Conservation (phyloP, 257 asterid genomes). For the Catharanthus roseus region DNA sequence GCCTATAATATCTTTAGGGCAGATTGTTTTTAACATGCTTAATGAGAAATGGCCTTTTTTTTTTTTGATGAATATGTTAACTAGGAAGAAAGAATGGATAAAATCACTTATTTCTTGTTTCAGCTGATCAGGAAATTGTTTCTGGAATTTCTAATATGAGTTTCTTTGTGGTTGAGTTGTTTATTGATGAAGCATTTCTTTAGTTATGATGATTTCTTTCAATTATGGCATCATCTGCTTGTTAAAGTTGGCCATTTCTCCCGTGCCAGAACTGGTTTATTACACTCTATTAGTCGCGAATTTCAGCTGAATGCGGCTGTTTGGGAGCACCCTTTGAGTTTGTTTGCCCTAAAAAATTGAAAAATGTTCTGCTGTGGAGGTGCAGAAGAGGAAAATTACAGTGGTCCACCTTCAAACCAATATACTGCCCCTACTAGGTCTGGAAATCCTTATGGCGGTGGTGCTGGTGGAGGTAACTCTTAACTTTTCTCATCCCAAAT, state of each 20-base stretch:
- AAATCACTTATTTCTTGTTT: background rate
- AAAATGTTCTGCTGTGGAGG: conserved; percentile 86
- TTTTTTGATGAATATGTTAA: background rate
- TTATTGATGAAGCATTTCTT: background rate
- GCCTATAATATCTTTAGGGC: background rate
- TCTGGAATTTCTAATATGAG: background rate
- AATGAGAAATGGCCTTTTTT: too few species aligned
- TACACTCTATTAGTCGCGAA: conserved; percentile 1
- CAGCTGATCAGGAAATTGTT: background rate
- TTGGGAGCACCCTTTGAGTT: conserved; percentile 10
- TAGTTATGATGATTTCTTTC: background rate
- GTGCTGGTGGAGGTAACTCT: conserved; percentile 48
- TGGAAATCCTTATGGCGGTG: conserved; percentile 44
- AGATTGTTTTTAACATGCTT: background rate
- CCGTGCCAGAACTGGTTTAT: conserved; percentile 13
- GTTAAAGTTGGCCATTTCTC: background rate
- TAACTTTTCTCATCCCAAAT: background rate
- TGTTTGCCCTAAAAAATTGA: conserved; percentile 16
- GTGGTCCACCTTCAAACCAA: conserved; percentile 64
- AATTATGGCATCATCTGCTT: background rate
- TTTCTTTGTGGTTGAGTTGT: background rate
- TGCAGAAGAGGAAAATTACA: conserved; percentile 57
- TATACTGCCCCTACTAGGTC: conserved; percentile 60
- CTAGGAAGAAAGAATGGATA: background rate
- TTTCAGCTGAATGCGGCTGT: conserved; percentile 12